Evolutionary conservation across 2,329 filamentous ascomycete genomes (phyloP), one percentile per base, ranked within the genome.

Genomic region (Phyllachora maydis): DNA sequence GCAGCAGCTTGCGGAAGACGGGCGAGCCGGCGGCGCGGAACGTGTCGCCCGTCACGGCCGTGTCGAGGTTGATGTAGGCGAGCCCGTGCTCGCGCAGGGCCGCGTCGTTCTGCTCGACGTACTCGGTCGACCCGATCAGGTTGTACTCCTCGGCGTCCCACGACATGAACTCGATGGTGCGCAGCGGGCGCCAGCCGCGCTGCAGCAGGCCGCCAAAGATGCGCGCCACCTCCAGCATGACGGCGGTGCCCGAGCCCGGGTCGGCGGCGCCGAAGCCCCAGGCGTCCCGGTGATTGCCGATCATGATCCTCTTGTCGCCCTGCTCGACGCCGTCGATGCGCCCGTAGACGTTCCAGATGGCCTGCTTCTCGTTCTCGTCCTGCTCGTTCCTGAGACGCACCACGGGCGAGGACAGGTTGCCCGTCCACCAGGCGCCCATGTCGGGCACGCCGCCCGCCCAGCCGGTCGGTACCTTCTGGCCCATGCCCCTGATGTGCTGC

Each of bases 111-210:
- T 76, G 73, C 49, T 98, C 88, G 21, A 98, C 88, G 38, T 76
- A 85, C 45, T 98, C 88, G 2, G 88, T 95, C 8, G 81, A 91
- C 6, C 88, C 88, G 28, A 92, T 77, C 21, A 88, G 54, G 46
- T 93, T 93, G 52, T 92, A 95, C 46, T 85, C 81, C 35, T 74
- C 74, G 4, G 67, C 88, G 44, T 98, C 88, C 88, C 88, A 98
- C 16, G 79, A 92, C 40, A 83, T 82, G 45, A 98, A 95, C 43
- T 91, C 77, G 32, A 98, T 91, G 4, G 81, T 90, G n/a, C 88
- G 73, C 10, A 91, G 56, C 2, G 88, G 88, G 14, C 77, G 65
- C 88, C 88, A 98, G 25, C 83, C 85, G 27, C 69, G 65, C 10
- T 58, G 48, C 12, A 71, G 57, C 10, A 95, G 61, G 32, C 79